These are phyloP conservation scores for Suillus decipiens DNA, from an alignment of 768 basidiomycete species.

Conservation along the genomic window DNA sequence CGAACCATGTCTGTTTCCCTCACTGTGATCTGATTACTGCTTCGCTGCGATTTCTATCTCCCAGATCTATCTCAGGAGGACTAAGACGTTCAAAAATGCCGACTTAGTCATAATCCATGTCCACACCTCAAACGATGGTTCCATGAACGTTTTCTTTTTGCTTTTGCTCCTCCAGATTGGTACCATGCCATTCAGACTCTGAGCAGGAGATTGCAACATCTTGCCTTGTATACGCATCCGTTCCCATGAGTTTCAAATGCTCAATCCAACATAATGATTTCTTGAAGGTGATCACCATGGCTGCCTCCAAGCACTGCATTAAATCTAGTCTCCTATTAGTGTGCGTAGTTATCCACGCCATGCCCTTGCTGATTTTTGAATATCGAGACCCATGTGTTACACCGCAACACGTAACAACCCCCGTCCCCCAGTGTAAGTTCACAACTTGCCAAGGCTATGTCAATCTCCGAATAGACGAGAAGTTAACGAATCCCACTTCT, in stretches of 20 bases:
- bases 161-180: not conserved
- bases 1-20: not conserved
- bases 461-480: not conserved
- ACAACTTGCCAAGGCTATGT: not conserved
- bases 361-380: not conserved
- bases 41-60: not conserved
- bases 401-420: not conserved
- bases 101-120: not conserved
- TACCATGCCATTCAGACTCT: not conserved
- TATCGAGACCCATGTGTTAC: not conserved
- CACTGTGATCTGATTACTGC: not conserved
- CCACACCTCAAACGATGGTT: not conserved
- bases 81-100: not conserved
- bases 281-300: not conserved
- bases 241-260: not conserved
- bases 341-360: not conserved
- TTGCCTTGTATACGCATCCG: not conserved
- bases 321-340: not conserved
- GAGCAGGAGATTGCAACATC: not conserved
- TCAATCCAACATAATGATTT: too few relatives aligned
- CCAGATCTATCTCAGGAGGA: not conserved
- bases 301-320: not conserved
- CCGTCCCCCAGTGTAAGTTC: not conserved
- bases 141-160: too few relatives aligned
- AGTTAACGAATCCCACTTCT: not conserved